A percentile compares a stretch with the other conserved stretches of the same genome.
Conservation (phyloP, 352 stramenopile species). For the Globisporangium ultimum region DNA sequence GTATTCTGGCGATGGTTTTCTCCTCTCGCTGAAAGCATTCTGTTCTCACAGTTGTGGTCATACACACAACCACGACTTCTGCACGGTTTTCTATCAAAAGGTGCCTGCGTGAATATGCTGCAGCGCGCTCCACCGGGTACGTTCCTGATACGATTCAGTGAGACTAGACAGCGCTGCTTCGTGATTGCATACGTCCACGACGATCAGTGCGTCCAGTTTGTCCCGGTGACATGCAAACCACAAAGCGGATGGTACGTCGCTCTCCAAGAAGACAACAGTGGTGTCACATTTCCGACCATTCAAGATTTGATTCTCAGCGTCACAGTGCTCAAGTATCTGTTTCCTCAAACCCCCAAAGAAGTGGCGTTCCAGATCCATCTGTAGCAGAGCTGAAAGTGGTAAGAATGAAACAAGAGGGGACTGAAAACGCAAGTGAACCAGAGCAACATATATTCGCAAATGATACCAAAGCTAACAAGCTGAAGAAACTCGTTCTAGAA, state of each 20-base stretch:
- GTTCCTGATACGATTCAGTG: conserved; percentile 78
- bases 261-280: conserved; percentile 44
- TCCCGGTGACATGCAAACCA: conserved; percentile 58
- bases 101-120: conserved; percentile 73
- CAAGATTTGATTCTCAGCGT: conserved; percentile 76
- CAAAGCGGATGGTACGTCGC: conserved; percentile 53
- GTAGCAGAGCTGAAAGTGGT: not conserved
- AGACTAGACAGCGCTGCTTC: conserved; percentile 59
- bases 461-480: not conserved
- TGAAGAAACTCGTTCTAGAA: not conserved
- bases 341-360: conserved; percentile 77
- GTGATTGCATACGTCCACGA: conserved; percentile 74
- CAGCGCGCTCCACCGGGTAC: conserved; percentile 59
- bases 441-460: not conserved
- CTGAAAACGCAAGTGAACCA: not conserved
- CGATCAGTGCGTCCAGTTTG: conserved; percentile 64
- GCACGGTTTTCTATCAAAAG: conserved; percentile 82
- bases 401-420: not conserved
- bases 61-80: conserved; percentile 76
- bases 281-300: conserved; percentile 57
- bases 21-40: conserved; percentile 63
- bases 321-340: conserved; percentile 76
- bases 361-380: conserved; percentile 39
- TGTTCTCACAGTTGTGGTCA: conserved; percentile 52
- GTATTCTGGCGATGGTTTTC: conserved; percentile 78